Base-by-base conservation (phyloP, 768 basidiomycete genomes). In the Bullera alba region DNA sequence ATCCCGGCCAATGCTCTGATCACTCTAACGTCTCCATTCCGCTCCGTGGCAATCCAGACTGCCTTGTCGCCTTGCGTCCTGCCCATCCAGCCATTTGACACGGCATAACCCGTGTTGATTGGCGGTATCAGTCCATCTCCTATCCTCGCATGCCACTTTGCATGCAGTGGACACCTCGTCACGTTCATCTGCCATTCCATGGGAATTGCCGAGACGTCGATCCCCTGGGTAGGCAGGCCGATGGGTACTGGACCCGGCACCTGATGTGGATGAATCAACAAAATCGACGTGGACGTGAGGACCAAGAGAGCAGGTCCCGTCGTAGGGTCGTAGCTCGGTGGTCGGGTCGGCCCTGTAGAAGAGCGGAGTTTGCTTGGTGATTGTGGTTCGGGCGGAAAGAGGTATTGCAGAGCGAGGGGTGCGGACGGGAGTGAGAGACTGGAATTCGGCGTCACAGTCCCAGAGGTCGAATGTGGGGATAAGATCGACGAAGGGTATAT, bases 41-140 rank as follows among this genome's bases (percentile, higher is more conserved):
- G 19, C 12, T 36, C 58, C 49, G 52, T 58, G 3, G 57, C 65
- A 1, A 57, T 48, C 65, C 65, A 67, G 19, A 63, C 57, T 5
- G 50, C 59, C 22, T 56, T 34, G 39, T 57, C 50, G 4, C 48
- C 53, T 4, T 23, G 37, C 5, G 58, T 51, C 19, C 50, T 25
- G 0, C 56, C 60, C 30, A 61, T 50, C 65, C 65, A 67, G 1
- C 62, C 65, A 35, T 27, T 34, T 6, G 27, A 30, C 8, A 55
- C 42, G 19, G 27, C 51, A 44, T 48, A 39, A 5, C 51, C 53
- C 42, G 21, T 54, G 56, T 10, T 7, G 23, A 26, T 21, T 21
- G 38, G 29, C 14, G 48, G 45, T 23, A 54, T 26, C 12, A 21
- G 35, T 16, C 47, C 57, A n/a, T 37, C 49, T 1, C 34, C n/a